Conservation (phyloP, 2,329 filamentous ascomycete genomes). For the Hypomyces rosellus region DNA sequence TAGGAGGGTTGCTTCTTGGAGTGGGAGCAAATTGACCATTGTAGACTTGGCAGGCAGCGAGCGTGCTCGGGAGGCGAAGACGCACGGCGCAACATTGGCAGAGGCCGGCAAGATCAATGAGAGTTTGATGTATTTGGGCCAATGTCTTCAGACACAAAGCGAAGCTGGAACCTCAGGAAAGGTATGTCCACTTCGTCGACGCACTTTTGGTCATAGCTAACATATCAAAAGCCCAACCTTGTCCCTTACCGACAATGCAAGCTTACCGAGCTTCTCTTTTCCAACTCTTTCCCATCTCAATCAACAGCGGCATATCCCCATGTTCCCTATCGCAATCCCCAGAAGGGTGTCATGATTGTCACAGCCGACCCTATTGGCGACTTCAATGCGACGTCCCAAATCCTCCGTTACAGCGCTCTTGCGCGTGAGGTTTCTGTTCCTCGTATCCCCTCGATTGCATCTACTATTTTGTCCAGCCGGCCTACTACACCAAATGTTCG, state of each 20-base stretch:
- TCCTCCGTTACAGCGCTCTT: constrained; percentile 86
- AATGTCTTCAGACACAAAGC: constrained; percentile 93
- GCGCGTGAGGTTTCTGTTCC: constrained; percentile 90
- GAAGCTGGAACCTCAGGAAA: constrained; percentile 68
- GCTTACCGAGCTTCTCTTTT: constrained; percentile 76
- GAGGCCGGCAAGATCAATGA: constrained; percentile 99
- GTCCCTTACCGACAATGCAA: constrained; percentile 81
- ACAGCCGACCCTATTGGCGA: constrained; percentile 90
- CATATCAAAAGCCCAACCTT: constrained; percentile 53
- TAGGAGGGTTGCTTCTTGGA: constrained; percentile 55
- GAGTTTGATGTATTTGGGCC: constrained; percentile 94
- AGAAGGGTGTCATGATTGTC: constrained; percentile 92
- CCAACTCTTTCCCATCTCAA: constrained; percentile 73
- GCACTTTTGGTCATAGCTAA: constrained; percentile 11
- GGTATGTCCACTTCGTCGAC: constrained; percentile 38
- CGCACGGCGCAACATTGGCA: constrained; percentile 81
- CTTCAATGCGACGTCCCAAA: constrained; percentile 95
- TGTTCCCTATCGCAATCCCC: constrained; percentile 55
- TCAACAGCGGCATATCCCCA: constrained; percentile 34
- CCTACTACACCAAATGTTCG: constrained; percentile 19
- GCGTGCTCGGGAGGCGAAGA: constrained; percentile 87
- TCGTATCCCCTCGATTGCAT: constrained; percentile 74
- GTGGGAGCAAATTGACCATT: constrained; percentile 72
- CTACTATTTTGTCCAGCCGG: constrained; percentile 51
- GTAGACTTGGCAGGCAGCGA: constrained; percentile 93